Evolutionary conservation across 1,284 basidiomycete genomes (phyloP).

Genomic region (Irpex lacteus): DNA sequence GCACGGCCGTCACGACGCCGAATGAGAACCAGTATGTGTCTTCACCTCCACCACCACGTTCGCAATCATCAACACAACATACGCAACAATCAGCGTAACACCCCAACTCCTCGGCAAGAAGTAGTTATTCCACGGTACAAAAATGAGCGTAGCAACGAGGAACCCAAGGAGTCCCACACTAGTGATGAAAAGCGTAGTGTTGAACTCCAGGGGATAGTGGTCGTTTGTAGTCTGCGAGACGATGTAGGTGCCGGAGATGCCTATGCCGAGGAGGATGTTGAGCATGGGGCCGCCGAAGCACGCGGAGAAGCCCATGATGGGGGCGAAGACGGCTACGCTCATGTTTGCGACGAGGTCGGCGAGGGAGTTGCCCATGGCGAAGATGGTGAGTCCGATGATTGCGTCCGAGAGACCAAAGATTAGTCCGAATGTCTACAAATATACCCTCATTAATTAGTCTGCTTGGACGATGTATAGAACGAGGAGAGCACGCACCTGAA

Average conservation of each 20-base stretch:
- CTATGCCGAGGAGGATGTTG: slow-evolving; percentile 91
- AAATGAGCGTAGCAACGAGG: slow-evolving; percentile 74
- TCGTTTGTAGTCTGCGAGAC: slow-evolving; percentile 51
- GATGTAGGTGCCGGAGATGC: slow-evolving; percentile 76
- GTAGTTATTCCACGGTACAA: slow-evolving; percentile 85
- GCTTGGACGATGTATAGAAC: too few relatives aligned
- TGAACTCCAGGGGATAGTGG: slow-evolving; percentile 74
- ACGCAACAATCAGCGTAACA: slow-evolving; percentile 71
- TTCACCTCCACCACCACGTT: slow-evolving; percentile 75
- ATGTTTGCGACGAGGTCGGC: slow-evolving; percentile 97
- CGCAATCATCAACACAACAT: slow-evolving; percentile 67
- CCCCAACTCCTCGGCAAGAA: slow-evolving; percentile 82
- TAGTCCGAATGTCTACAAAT: slow-evolving; percentile 68
- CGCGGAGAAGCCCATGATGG: slow-evolving; percentile 89
- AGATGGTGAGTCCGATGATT: slow-evolving; percentile 94
- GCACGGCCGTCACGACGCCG: background rate
- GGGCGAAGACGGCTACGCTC: slow-evolving; percentile 85
- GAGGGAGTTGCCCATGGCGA: slow-evolving; percentile 94
- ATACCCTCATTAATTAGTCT: too few relatives aligned
- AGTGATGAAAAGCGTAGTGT: slow-evolving; percentile 83
- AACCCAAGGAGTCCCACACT: slow-evolving; percentile 75
- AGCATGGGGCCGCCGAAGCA: slow-evolving; percentile 97
- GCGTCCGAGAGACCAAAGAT: slow-evolving; percentile 96
- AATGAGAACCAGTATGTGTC: background rate
- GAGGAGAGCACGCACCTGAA: slow-evolving; percentile 56